Evolutionary conservation across 768 basidiomycete genomes (phyloP).

Genomic region (Kwoniella sp.): DNA sequence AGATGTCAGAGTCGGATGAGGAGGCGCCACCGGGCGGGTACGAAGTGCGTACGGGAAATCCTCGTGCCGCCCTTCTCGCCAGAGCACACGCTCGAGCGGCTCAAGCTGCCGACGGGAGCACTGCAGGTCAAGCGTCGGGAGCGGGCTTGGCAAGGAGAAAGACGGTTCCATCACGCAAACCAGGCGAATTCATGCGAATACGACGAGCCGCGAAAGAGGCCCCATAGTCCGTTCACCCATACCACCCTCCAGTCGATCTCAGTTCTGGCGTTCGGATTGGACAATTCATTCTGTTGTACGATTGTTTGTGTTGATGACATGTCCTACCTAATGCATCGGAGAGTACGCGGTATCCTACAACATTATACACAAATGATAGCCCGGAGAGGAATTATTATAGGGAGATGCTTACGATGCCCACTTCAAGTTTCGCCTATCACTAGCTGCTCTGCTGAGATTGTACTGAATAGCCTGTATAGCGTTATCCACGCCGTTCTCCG

Average conservation of each 20-base stretch:
- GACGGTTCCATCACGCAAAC: conserved; percentile 24
- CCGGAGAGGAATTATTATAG: background rate
- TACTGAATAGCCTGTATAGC: conserved; percentile 64
- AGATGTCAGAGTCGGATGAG: conserved; percentile 47
- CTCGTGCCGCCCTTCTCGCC: conserved; percentile 26
- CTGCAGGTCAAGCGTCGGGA: conserved; percentile 1
- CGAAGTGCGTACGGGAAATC: conserved; percentile 34
- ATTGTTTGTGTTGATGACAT: conserved; percentile 3
- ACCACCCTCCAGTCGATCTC: no score
- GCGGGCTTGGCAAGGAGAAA: conserved; percentile 12
- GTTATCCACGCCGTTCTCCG: conserved; percentile 63
- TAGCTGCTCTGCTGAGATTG: conserved; percentile 59
- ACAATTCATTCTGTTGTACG: conserved; percentile 11
- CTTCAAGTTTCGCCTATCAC: conserved; percentile 28
- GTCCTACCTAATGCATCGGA: background rate
- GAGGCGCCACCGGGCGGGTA: conserved; percentile 45
- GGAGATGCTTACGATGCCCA: conserved; percentile 18
- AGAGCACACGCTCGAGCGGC: conserved; percentile 9
- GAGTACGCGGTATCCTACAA: background rate
- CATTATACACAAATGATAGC: no score
- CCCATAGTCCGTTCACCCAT: conserved; percentile 4
- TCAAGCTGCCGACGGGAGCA: background rate
- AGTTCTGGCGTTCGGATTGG: conserved; percentile 4
- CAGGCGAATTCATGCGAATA: conserved; percentile 8
- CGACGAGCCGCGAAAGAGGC: conserved; percentile 26